These are phyloP conservation scores for Lentinus tigrinus DNA, from an alignment of 768 basidiomycete species.

Conservation along the genomic window DNA sequence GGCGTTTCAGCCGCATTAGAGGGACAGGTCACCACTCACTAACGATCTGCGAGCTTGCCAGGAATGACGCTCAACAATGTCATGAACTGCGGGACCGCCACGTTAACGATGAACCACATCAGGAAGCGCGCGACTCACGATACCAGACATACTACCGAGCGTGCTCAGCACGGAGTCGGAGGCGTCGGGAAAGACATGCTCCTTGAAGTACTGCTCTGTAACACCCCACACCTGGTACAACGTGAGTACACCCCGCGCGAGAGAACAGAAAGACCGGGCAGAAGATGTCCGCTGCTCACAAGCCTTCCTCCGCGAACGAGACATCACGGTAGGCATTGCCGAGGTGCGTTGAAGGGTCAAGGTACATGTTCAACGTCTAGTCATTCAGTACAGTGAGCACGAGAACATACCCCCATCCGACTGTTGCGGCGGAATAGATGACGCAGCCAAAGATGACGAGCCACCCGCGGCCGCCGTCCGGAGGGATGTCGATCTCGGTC, in stretches of 20 bases:
- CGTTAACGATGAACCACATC: neutral
- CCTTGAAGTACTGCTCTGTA: conserved; percentile 35
- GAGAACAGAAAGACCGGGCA: conserved; percentile 15
- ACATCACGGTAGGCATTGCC: conserved; percentile 1
- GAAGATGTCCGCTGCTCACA: conserved; percentile 25
- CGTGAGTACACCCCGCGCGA: conserved; percentile 20
- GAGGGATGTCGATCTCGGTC: conserved; percentile 12
- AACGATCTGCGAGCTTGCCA: conserved; percentile 24
- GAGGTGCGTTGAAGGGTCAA: neutral
- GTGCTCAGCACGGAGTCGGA: conserved; percentile 22
- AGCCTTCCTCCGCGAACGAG: conserved; percentile 17
- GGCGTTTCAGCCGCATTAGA: neutral
- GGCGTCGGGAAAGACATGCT: conserved; percentile 22
- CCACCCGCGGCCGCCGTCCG: conserved; percentile 24
- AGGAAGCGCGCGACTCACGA: conserved; percentile 10
- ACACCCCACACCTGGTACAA: conserved; percentile 31
- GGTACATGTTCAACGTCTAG: conserved; percentile 1
- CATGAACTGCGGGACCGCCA: conserved; percentile 16
- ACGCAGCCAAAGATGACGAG: conserved; percentile 24
- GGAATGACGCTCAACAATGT: conserved; percentile 19
- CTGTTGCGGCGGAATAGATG: conserved; percentile 18
- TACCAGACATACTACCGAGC: conserved; percentile 21
- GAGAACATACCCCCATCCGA: conserved; percentile 26
- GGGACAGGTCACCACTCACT: conserved; percentile 11
- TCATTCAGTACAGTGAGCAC: neutral